Evolutionary conservation across 176 grass and related monocot genomes (phyloP).

Genomic region (Neostapfia colusana): DNA sequence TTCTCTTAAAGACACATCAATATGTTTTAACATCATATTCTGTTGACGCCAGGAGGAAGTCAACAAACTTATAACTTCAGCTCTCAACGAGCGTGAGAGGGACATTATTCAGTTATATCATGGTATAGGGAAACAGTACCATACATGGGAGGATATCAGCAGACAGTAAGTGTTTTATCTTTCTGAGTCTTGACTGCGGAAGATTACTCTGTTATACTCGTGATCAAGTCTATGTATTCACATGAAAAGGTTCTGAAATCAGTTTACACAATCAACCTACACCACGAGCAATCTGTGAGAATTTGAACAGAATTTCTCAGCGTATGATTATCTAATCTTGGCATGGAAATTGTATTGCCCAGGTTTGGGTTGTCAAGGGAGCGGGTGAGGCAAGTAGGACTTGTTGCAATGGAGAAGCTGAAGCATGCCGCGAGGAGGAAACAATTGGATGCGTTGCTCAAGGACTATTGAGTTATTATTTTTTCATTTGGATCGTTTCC

Average conservation of each 20-base stretch:
- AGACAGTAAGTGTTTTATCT: slow-evolving; percentile 68
- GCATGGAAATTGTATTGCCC: slow-evolving; percentile 19
- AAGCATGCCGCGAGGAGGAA: slow-evolving; percentile 78
- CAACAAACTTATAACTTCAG: slow-evolving; percentile 62
- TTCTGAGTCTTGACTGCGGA: slow-evolving; percentile 14
- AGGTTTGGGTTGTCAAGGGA: slow-evolving; percentile 94
- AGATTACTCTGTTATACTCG: background rate
- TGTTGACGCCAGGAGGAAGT: slow-evolving; percentile 75
- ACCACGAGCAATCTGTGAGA: too few relatives aligned
- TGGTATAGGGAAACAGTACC: slow-evolving; percentile 68
- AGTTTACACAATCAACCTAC: background rate
- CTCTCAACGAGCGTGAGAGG: slow-evolving; percentile 78
- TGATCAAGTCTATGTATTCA: background rate
- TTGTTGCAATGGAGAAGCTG: slow-evolving; percentile 89
- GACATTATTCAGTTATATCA: slow-evolving; percentile 86
- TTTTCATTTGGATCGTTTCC: slow-evolving; percentile 35
- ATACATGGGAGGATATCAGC: slow-evolving; percentile 95
- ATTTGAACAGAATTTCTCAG: background rate
- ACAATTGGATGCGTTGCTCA: slow-evolving; percentile 63
- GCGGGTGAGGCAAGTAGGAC: slow-evolving; percentile 83
- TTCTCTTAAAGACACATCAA: background rate
- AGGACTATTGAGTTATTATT: slow-evolving; percentile 55
- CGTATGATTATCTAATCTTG: slow-evolving; percentile 28
- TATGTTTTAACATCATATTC: slow-evolving; percentile 32
- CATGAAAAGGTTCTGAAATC: slow-evolving; percentile 12